A percentile compares a stretch with the other conserved stretches of the same genome.
These are phyloP conservation scores for Boletus rubroflammeus DNA, from an alignment of 768 basidiomycete genomes.

Conservation along the genomic window DNA sequence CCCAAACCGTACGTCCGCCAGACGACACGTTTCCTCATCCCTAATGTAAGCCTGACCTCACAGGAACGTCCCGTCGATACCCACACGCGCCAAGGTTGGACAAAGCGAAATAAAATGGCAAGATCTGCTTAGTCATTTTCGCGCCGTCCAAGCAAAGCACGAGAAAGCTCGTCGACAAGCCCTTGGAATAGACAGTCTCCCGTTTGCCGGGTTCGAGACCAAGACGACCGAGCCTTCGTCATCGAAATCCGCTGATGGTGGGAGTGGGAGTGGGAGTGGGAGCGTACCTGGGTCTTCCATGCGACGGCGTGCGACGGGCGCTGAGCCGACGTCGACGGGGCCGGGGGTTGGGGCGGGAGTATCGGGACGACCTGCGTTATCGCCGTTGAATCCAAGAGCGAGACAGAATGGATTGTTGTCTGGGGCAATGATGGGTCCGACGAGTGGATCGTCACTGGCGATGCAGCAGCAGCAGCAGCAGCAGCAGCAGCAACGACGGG, in stretches of 20 bases:
- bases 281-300: slow-evolving; percentile 40
- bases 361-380: slow-evolving; percentile 45
- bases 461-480: slow-evolving; percentile 38
- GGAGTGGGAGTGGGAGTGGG: neutral
- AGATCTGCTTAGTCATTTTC: slow-evolving; percentile 90
- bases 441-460: slow-evolving; percentile 15
- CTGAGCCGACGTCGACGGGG: slow-evolving; percentile 29
- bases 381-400: slow-evolving; percentile 72
- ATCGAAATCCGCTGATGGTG: slow-evolving; percentile 6
- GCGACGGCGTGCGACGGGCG: slow-evolving; percentile 64
- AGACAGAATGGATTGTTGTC: slow-evolving; percentile 45
- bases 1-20: slow-evolving; percentile 66
- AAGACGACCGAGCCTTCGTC: slow-evolving; percentile 23
- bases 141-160: slow-evolving; percentile 82
- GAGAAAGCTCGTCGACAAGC: slow-evolving; percentile 86
- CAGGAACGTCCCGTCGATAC: slow-evolving; percentile 32
- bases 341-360: neutral
- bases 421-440: slow-evolving; percentile 8
- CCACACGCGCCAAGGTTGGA: slow-evolving; percentile 70
- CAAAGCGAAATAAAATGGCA: slow-evolving; percentile 97
- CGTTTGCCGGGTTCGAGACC: slow-evolving; percentile 45
- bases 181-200: slow-evolving; percentile 57
- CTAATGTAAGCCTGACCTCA: slow-evolving; percentile 21
- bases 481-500: slow-evolving; percentile 42
- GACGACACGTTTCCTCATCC: neutral